Percentiles rank a stretch among this genome's conserved stretches.
phyloP scores from a whole-genome alignment of 2,329 filamentous ascomycete species.

The Cercospora sp. region DNA sequence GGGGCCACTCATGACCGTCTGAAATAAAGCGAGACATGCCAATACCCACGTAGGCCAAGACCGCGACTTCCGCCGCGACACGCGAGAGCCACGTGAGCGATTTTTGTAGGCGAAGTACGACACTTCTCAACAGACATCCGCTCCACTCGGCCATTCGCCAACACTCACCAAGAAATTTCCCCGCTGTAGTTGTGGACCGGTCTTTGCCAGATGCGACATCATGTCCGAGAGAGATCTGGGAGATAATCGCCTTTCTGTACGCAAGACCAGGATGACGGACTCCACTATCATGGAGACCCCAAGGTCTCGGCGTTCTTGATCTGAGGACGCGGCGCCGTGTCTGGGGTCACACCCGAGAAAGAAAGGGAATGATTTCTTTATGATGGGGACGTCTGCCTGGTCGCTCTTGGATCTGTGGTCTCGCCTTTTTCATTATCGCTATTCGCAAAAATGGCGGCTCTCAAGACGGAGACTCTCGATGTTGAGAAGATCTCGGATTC shows the following conservation, averaged over 20 bases:
- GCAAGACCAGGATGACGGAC: neutral
- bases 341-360: neutral
- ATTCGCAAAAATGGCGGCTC: neutral
- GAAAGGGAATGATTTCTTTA: neutral
- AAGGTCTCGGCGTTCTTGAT: neutral
- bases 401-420: neutral
- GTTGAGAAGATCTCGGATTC: neutral
- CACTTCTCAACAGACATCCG: neutral
- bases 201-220: neutral
- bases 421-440: neutral
- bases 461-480: neutral
- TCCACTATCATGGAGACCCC: neutral
- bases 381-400: neutral
- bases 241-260: neutral
- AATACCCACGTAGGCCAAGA: neutral
- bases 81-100: neutral
- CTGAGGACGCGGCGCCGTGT: neutral
- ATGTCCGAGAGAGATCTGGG: neutral
- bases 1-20: neutral
- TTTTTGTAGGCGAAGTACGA: neutral
- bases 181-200: neutral
- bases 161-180: neutral
- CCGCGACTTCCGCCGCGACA: neutral
- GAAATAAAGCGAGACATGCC: neutral
- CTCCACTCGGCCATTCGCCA: neutral